Percentiles rank a stretch among this genome's conserved stretches.
phyloP scores from a whole-genome alignment of 2,329 filamentous ascomycete genomes.

The Boeremia exigua region DNA sequence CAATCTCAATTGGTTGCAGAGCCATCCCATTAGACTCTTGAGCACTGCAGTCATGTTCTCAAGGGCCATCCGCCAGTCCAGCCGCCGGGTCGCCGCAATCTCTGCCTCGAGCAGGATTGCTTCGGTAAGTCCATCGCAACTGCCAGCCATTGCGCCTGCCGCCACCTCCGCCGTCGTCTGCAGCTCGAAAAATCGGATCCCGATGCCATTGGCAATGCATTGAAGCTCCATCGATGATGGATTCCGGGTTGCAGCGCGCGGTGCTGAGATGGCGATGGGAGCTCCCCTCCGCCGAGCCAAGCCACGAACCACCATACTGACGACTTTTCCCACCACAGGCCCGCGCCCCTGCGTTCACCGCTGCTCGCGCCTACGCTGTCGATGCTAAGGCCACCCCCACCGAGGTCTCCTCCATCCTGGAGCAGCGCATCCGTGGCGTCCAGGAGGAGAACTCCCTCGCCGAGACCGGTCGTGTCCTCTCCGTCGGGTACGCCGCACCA shows the following conservation, averaged over 20 bases:
- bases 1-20: conserved; percentile 54
- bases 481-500: conserved; percentile 83
- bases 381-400: conserved; percentile 95
- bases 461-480: conserved; percentile 98
- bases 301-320: conserved; percentile 46
- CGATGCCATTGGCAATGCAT: conserved; percentile 48
- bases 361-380: conserved; percentile 84
- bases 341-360: conserved; percentile 82
- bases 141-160: conserved; percentile 50
- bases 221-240: conserved; percentile 41
- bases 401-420: conserved; percentile 98
- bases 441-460: conserved; percentile 95
- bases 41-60: conserved; percentile 81
- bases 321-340: conserved; percentile 66
- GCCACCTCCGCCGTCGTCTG: conserved; percentile 39
- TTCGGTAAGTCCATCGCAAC: conserved; percentile 78
- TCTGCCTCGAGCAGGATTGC: conserved; percentile 90
- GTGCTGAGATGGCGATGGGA: conserved; percentile 28
- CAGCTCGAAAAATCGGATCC: conserved; percentile 41
- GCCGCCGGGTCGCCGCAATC: conserved; percentile 92
- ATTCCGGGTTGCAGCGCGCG: conserved; percentile 49
- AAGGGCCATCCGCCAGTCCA: conserved; percentile 96
- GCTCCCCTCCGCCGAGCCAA: conserved; percentile 46
- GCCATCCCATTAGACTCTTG: conserved; percentile 50
- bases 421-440: conserved; percentile 98